These are phyloP conservation scores for Salvia hispanica DNA, from an alignment of 257 asterid genomes.

Conservation along the genomic window DNA sequence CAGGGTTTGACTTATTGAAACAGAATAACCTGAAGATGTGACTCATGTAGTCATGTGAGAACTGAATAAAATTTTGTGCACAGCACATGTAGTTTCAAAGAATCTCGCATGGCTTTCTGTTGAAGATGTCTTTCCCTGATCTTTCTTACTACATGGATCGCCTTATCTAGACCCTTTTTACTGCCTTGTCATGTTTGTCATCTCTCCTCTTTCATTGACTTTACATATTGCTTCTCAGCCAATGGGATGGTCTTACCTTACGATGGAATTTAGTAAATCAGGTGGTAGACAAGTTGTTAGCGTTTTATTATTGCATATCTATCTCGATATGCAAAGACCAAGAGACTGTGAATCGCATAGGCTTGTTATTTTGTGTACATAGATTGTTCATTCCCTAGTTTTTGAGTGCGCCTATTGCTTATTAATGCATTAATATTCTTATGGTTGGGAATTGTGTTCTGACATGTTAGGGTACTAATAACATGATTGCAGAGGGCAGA, in stretches of 20 bases:
- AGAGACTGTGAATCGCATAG: constrained; percentile 3
- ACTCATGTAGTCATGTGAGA: too few relatives aligned
- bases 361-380: constrained; percentile 17
- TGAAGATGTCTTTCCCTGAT: constrained; percentile 3
- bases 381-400: constrained; percentile 17
- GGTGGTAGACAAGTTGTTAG: constrained; percentile 4
- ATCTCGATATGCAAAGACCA: constrained; percentile 12
- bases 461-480: constrained; percentile 22
- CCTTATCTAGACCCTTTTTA: not conserved
- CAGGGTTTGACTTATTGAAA: constrained; percentile 11
- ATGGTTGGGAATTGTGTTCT: constrained; percentile 30
- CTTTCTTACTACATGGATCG: constrained; percentile 13
- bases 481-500: constrained; percentile 82
- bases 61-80: not conserved
- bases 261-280: constrained; percentile 20
- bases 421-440: constrained; percentile 10
- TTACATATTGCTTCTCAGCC: too few relatives aligned
- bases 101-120: constrained; percentile 19
- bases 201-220: not conserved
- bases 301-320: constrained; percentile 9
- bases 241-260: not conserved
- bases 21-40: not conserved
- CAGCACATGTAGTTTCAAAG: not conserved
- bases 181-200: not conserved
- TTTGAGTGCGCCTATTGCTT: constrained; percentile 19